Evolutionary conservation across 2,329 filamentous ascomycete species (phyloP), one percentile per base, ranked within the genome.

Genomic region (Fusarium zealandicum): DNA sequence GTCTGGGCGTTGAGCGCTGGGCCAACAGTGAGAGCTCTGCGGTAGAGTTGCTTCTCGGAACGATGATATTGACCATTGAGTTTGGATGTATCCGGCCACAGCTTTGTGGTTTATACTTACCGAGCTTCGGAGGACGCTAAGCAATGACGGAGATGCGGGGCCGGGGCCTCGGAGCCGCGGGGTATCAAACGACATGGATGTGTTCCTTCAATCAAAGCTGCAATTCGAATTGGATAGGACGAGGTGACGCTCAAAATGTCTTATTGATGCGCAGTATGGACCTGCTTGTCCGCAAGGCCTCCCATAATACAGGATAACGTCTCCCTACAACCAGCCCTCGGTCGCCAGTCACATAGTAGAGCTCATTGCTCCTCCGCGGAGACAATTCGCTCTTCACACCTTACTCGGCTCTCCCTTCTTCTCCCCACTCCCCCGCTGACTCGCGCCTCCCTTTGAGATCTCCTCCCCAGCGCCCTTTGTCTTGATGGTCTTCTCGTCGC

Each of bases 391-490:
- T 13, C 28, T 13, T 46, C 33, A 58, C 25, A 25, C 47, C 51
- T 53, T 61, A 14, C 33, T 33, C 13, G 44, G 17, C 31, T 50
- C 30, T 18, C 65, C 65, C 52, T 59, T 69, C 70, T 77, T 76
- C 44, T 64, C 52, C 20, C 65, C 57, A 50, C 65, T 69, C 4
- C 64, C 64, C 2, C 63, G 63, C 12, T 65, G 63, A 51, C 76
- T 78, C 39, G 55, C 63, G n/a, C 72, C 73, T 1, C 69, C 68
- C 63, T 72, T 73, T 18, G 66, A 65, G 18, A 72, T 71, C 59
- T 75, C 73, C 36, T 61, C 57, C 17, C 71, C 73, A 3, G 67
- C 67, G 2, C 68, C 68, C 28, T 65, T 69, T 31, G 72, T 66
- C 53, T 73, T 72, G 4, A 65, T 67, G 10, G 68, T 59, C 53